Percentiles rank a stretch among this genome's conserved stretches.
Conservation (phyloP, 257 asterid genomes). For the Solanum dulcamara region DNA sequence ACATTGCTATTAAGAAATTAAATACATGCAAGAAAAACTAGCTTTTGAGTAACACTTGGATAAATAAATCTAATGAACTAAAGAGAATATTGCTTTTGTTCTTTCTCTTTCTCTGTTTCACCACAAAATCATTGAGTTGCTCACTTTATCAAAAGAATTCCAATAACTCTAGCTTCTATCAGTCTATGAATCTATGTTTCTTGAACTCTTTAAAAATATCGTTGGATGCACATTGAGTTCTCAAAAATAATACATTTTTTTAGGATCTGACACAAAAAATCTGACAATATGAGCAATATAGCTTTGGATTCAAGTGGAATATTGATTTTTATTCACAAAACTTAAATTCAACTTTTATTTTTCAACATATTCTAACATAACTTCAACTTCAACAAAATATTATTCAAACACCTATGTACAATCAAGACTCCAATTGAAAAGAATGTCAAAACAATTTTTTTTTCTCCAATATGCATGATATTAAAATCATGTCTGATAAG, state of each 20-base stretch:
- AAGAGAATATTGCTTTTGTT: not conserved
- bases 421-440: not conserved
- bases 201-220: not conserved
- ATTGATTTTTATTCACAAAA: not conserved
- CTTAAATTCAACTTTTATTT: not conserved
- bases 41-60: not conserved
- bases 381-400: not conserved
- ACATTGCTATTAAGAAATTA: not conserved
- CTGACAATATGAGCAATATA: not conserved
- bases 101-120: not conserved
- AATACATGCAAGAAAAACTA: not conserved
- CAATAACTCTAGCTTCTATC: not conserved
- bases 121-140: not conserved
- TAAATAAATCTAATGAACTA: not conserved
- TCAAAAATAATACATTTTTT: too few relatives aligned
- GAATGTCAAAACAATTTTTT: not conserved
- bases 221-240: rapidly evolving
- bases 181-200: not conserved
- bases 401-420: not conserved
- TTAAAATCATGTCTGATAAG: not conserved
- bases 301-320: not conserved
- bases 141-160: not conserved
- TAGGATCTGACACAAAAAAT: not conserved
- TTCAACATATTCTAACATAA: not conserved
- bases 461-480: not conserved